These are phyloP conservation scores for Boletellus deceptivus DNA, from an alignment of 1,284 basidiomycete genomes.

Conservation along the genomic window DNA sequence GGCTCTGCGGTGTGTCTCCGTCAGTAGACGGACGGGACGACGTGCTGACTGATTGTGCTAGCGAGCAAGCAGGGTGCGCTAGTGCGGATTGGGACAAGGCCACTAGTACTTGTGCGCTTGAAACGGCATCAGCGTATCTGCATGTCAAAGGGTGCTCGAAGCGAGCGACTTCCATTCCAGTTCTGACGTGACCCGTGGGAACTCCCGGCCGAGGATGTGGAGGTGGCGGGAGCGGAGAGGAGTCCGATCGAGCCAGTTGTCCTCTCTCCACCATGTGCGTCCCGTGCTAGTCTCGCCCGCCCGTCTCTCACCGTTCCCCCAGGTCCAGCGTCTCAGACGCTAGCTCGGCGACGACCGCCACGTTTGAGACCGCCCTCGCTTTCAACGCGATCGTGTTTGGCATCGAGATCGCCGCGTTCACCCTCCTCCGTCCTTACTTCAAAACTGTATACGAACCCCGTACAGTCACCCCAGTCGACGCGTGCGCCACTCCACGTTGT, in stretches of 20 bases:
- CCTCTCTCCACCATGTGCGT: constrained; percentile 21
- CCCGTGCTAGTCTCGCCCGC: not conserved
- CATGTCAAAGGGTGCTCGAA: no score
- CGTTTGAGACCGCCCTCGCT: constrained; percentile 76
- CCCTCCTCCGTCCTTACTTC: constrained; percentile 68
- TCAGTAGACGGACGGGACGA: no score
- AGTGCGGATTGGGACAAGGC: no score
- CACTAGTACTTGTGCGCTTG: no score
- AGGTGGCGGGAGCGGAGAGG: not conserved
- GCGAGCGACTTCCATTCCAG: constrained; percentile 9
- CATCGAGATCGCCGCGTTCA: constrained; percentile 67
- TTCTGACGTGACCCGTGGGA: constrained; percentile 1
- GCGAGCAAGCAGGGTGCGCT: no score
- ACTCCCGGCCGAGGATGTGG: no score
- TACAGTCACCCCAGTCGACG: constrained; percentile 53
- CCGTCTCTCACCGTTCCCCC: constrained; percentile 6
- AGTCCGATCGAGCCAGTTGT: constrained; percentile 7
- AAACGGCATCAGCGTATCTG: no score
- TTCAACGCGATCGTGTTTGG: constrained; percentile 71
- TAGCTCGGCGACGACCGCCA: constrained; percentile 49
- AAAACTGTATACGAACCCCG: constrained; percentile 80
- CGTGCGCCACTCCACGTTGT: constrained; percentile 38
- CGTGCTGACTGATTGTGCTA: no score
- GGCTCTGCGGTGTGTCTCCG: no score
- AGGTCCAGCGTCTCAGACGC: constrained; percentile 31